A percentile compares a stretch with the other conserved stretches of the same genome.
Conservation (phyloP, 345 rosid genomes). For the Orychophragmus violaceus region DNA sequence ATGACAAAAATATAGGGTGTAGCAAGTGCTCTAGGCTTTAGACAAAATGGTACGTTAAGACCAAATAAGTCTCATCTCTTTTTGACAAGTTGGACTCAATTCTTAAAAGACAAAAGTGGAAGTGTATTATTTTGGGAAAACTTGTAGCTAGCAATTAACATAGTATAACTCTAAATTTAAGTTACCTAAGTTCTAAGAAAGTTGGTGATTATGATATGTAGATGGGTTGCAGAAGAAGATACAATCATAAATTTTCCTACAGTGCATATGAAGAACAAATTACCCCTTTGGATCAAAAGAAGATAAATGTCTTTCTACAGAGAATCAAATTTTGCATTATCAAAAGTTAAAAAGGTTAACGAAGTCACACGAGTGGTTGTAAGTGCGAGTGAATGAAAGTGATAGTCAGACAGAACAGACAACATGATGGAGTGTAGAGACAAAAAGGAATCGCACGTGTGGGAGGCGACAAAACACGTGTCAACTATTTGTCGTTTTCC, state of each 20-base stretch:
- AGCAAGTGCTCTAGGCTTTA: conserved; percentile 17
- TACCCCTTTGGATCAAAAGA: conserved; percentile 85
- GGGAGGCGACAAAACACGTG: conserved; percentile 2
- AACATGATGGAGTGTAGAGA: conserved; percentile 11
- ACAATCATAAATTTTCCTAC: conserved; percentile 84
- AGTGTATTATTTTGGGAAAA: background rate
- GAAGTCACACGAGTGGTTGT: conserved; percentile 16
- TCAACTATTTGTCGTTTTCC: conserved; percentile 2
- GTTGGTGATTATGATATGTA: conserved; percentile 26
- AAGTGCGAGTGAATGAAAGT: conserved; percentile 7
- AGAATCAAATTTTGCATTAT: conserved; percentile 2
- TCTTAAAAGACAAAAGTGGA: background rate
- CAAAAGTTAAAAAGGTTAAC: background rate
- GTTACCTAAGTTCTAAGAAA: background rate
- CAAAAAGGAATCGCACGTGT: conserved; percentile 22
- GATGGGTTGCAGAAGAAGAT: conserved; percentile 89
- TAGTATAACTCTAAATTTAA: background rate
- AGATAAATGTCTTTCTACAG: conserved; percentile 18
- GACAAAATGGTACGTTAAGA: conserved; percentile 1
- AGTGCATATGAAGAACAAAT: conserved; percentile 74
- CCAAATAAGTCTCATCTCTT: conserved; percentile 16
- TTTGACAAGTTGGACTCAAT: conserved; percentile 14
- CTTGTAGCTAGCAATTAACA: background rate
- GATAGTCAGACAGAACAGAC: conserved; percentile 13
- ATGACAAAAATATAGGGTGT: background rate